phyloP scores from a whole-genome alignment of 176 grass and related monocot species.

The Oryza punctata region DNA sequence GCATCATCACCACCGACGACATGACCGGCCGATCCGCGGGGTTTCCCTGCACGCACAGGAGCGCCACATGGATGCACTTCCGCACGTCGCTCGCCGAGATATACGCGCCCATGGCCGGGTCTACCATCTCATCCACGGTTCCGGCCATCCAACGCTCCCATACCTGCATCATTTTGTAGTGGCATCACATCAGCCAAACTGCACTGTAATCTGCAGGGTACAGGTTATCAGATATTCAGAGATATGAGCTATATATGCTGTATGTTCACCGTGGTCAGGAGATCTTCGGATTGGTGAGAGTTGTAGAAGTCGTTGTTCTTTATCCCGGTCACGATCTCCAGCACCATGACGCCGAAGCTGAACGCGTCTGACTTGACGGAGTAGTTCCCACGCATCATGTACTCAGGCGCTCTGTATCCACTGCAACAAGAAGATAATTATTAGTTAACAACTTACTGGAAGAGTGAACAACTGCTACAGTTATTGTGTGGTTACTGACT shows the following conservation, averaged over 20 bases:
- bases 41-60: conserved; percentile 44
- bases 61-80: conserved; percentile 29
- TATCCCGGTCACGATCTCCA: conserved; percentile 60
- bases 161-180: not conserved
- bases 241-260: no score
- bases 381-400: conserved; percentile 50
- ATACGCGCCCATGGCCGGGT: not conserved
- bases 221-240: not conserved
- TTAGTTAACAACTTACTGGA: not conserved
- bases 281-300: conserved; percentile 9
- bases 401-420: conserved; percentile 42
- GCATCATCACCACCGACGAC: conserved; percentile 39
- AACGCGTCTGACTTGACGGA: conserved; percentile 55
- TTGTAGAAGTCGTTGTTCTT: conserved; percentile 30
- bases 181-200: not conserved
- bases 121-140: conserved; percentile 1
- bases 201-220: no score
- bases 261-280: conserved; percentile 36
- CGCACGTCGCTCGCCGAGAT: not conserved
- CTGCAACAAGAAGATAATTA: not conserved
- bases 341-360: conserved; percentile 56
- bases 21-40: conserved; percentile 33
- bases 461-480: not conserved
- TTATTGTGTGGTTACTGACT: conserved; percentile 37
- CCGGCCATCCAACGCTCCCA: conserved; percentile 40